Base-by-base conservation (phyloP, 495 filamentous ascomycete species). In the Neurospora sp. region DNA sequence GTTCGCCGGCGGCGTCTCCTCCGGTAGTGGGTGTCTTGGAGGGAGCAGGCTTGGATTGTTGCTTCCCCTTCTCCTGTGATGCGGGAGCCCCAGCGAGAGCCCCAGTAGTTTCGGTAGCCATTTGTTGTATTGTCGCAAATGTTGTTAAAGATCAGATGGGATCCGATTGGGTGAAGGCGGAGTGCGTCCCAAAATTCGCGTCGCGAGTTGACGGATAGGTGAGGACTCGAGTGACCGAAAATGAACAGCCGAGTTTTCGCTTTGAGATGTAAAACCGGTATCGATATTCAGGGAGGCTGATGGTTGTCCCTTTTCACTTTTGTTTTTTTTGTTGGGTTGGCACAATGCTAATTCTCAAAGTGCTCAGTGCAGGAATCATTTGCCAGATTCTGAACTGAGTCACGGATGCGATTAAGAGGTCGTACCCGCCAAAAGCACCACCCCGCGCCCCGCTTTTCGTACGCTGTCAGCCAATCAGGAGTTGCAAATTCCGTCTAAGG, bases 61-160 rank as follows among this genome's bases (percentile, higher is more conserved):
- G 66, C 40, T 14, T 74, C 70, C 20, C 73, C 38, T 20, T 69
- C 39, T 20, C 68, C 22, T 35, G 46, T 41, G 68, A 59, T 20
- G 75, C 27, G 18, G 75, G 53, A 40, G 72, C 35, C 35, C 40
- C 72, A n/a, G 41, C 72, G 22, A 76, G 72, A 71, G 76, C 74
- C 35, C 70, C 74, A 20, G 72, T 76, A 5, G 16, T 71, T 70
- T 80, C 77, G 35, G 72, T 74, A 7, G 79, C 75, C 79, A 81
- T 81, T 7, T 75, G 18, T 68, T 38, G 27, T 31, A 40, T 61
- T 35, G 27, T 66, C 27, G 53, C 53, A 66, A 61, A 16, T 61
- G 53, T 35, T 61, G 27, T 61, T 61, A 9, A 35, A 31, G 27
- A 31, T 27, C 53, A 66, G 53, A 66, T 66, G 53, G 53, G 53